Evolutionary conservation across 768 basidiomycete genomes (phyloP), one percentile per base, ranked within the genome.

Genomic region (Pleurotus tuber-regium): DNA sequence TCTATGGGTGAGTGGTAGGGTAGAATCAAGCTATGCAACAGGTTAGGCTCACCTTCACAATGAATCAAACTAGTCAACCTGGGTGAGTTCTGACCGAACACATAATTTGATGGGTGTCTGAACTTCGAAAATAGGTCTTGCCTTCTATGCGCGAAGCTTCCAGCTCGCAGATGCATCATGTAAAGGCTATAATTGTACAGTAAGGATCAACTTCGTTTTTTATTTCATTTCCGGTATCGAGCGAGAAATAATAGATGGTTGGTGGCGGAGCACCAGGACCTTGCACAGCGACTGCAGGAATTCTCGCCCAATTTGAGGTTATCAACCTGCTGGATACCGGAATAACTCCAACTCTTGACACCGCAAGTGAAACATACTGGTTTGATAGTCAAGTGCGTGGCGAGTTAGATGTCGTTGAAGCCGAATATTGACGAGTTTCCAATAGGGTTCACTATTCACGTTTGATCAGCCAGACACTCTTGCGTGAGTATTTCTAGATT

Each of bases 111-210:
- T 14, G 2, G 12, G 35, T 18, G 10, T 38, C n/a, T 6, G 4
- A n/a, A 24, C 36, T 28, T 25, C 19, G 7, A 19, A 18, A 18
- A 14, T 46, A 53, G 62, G 62, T 18, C 56, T 63, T 10, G 62
- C 60, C 4, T 60, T 49, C 43, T 63, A 63, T 28, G 62, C 53
- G 14, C 53, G 62, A 5, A 56, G 53, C 4, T 63, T 55, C 36
- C 55, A 60, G 2, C 54, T 61, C 16, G 50, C 47, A 8, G 18
- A 48, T 1, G n/a, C 35, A 8, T n/a, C n/a, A 8, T 59, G 58
- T 25, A 39, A 23, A 2, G 58, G 56, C 21, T 54, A 56, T 23
- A 50, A 54, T 35, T 60, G 54, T 50, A 51, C 35, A 2, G 35
- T 38, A 38, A 3, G 7, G 1, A 16, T 4, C 10, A n/a, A n/a